Evolutionary conservation across 257 asterid genomes (phyloP), one percentile per base, ranked within the genome.

Genomic region (Ilex asprella): DNA sequence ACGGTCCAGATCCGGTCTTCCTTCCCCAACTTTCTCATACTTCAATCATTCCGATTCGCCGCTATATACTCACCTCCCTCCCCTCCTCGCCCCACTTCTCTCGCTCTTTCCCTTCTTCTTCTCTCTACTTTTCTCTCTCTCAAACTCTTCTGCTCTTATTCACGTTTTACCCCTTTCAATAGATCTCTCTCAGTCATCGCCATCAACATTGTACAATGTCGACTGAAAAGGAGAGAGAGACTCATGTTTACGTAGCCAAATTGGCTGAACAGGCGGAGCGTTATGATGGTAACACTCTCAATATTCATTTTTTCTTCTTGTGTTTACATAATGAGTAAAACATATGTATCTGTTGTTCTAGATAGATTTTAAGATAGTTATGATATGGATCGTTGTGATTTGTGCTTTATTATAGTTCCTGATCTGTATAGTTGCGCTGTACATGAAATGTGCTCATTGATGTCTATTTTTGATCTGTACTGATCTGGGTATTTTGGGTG

Each of bases 211-310:
- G 46, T 39, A 11, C 55, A 68, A 86, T 88, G 95, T 76, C 88
- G 71, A 78, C 75, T 53, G 95, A 82, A 56, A 84, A 80, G 73
- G 95, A 84, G 72, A 79, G 95, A 68, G 94, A 85, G 62, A 79
- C 79, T 65, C 93, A 84, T 58, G 96, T 84, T 53, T 89, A 86
- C 88, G 70, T 66, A 84, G 96, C 96, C 44, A 89, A 86, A 85
- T 88, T 89, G 5, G 73, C 96, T 0, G 96, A 89, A 70, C 96
- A 86, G 72, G 96, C 96, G 54, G 95, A 89, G 74, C 95, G 95
- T 43, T 89, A 89, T 16, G 96, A 89, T 31, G 96, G 96, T 89
- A 75, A 15, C 14, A 49, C 54, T 49, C 16, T 4, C 11, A 53
- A 15, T 10, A 3, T 7, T 14, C 57, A 30, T 65, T 5, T 63